Base-by-base conservation (phyloP, 2,329 filamentous ascomycete genomes). In the Penicillium sp. region DNA sequence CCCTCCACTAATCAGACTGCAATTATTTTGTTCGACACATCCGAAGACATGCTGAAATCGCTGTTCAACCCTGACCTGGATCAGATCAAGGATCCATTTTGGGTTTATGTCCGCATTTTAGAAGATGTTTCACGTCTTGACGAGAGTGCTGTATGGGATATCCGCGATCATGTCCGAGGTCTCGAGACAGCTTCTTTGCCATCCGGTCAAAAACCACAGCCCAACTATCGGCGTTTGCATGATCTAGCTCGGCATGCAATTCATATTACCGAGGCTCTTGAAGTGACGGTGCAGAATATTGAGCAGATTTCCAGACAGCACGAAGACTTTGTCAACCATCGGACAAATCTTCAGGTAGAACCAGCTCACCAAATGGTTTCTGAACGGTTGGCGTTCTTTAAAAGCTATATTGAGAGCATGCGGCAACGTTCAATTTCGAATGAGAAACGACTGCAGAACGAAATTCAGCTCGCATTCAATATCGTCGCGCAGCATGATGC, bases 381-480 rank as follows among this genome's bases (percentile, higher is more conserved):
- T 5, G 55, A 58, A 38, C 54, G 56, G n/a, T 40, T 65, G 2
- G 54, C 56, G 28, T 56, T 64, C 11, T 53, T 63, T 24, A 57
- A 59, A 46, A 66, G 56, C 31, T 58, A 50, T 33, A 50, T 63
- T 14, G 33, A 30, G 25, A 57, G 64, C 44, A 46, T 67, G 14
- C 51, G 55, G n/a, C 57, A 54, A 20, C 64, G 65, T 8, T 62
- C 66, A 14, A 57, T 62, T 35, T 60, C 66, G 4, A 64, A 69
- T 38, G 60, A 66, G 35, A 65, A 64, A 48, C 57, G 68, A 31
- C 49, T 70, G 24, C 54, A 55, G 7, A 68, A 69, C 43, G 66
- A 70, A 49, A 67, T 69, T 22, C 63, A 64, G 41, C 53, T 69
- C 47, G 61, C 64, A 3, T 69, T 65, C 47, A 65, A 70, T 45